Evolutionary conservation across 306 rosid species (phyloP).

Genomic region (Glycine latifolia): DNA sequence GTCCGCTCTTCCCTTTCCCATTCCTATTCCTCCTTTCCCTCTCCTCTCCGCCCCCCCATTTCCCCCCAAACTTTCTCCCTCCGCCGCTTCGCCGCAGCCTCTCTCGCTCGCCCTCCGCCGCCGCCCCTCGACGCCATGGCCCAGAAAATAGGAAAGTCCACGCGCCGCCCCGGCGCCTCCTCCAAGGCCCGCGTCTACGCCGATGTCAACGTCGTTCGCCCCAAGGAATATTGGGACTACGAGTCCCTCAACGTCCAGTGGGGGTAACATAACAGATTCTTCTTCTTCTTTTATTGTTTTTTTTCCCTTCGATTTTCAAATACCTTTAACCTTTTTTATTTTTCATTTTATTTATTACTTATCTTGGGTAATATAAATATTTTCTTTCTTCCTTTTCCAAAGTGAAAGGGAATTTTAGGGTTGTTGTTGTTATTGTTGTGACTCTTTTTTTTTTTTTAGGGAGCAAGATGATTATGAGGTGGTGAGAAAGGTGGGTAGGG

Average conservation of each 20-base stretch:
- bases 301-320: background rate
- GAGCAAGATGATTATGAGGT: constrained; percentile 98
- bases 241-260: constrained; percentile 94
- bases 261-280: constrained; percentile 70
- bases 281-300: background rate
- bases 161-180: constrained; percentile 98
- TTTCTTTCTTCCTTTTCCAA: background rate
- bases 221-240: constrained; percentile 95
- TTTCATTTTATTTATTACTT: background rate
- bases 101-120: constrained; percentile 32
- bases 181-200: constrained; percentile 86
- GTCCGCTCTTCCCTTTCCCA: no score
- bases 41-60: no score
- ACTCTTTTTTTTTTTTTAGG: constrained; percentile 40
- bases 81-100: constrained; percentile 57
- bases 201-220: constrained; percentile 89
- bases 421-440: background rate
- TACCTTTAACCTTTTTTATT: background rate
- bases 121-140: constrained; percentile 70
- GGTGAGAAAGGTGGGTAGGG: constrained; percentile 95
- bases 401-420: constrained; percentile 21
- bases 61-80: constrained; percentile 29
- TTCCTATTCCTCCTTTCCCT: no score
- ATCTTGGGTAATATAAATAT: background rate
- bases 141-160: constrained; percentile 90